A percentile compares a stretch with the other conserved stretches of the same genome.
These are phyloP conservation scores for Malus hybrid DNA, from an alignment of 331 rosid genomes.

Conservation along the genomic window DNA sequence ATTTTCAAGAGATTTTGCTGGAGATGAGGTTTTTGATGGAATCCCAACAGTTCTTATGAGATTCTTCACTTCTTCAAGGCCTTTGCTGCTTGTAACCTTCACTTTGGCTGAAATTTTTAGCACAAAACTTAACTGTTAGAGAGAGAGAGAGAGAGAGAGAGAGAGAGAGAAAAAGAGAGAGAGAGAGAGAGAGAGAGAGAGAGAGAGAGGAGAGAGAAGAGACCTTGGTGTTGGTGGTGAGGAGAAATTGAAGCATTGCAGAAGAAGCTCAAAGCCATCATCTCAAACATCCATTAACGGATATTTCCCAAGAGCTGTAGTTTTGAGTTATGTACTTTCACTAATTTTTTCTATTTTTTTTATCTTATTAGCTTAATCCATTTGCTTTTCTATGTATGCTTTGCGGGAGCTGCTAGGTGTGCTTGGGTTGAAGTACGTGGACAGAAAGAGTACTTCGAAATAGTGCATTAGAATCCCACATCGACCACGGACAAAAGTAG, in stretches of 20 bases:
- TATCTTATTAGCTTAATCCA: neutral
- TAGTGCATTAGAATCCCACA: neutral
- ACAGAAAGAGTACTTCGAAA: neutral
- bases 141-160: neutral
- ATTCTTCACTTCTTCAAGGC: constrained; percentile 37
- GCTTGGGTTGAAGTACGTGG: neutral
- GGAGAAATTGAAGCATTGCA: constrained; percentile 22
- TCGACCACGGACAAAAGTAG: neutral
- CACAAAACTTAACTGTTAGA: neutral
- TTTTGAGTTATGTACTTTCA: neutral
- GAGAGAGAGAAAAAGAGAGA: neutral
- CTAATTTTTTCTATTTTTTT: neutral
- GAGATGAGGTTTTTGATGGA: constrained; percentile 44
- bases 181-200: neutral
- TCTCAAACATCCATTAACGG: neutral
- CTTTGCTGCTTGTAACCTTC: constrained; percentile 9
- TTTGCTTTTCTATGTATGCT: neutral
- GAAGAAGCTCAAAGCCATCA: constrained; percentile 39
- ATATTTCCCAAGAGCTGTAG: neutral
- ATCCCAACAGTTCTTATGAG: constrained; percentile 36
- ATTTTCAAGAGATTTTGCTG: constrained; percentile 55
- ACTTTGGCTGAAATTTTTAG: constrained; percentile 13
- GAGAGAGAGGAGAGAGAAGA: neutral
- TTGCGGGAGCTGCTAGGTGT: neutral
- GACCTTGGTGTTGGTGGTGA: constrained; percentile 25